Conservation (phyloP, 352 stramenopile species). For the Globisporangium barbulae region DNA sequence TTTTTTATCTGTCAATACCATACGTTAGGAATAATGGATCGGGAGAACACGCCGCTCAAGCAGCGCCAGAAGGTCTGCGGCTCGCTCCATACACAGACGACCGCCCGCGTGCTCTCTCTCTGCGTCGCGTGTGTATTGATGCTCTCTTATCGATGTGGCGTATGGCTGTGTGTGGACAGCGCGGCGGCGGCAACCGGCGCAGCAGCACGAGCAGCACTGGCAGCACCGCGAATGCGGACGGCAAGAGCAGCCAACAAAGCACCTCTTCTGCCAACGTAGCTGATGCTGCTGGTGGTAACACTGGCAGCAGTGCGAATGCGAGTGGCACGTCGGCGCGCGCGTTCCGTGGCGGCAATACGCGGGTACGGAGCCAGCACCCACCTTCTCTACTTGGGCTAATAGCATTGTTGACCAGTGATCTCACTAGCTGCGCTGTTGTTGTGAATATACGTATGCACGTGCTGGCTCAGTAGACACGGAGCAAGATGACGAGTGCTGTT, state of each 20-base stretch:
- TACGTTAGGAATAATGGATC: conserved; percentile 41
- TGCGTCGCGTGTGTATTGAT: not conserved
- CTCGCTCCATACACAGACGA: not conserved
- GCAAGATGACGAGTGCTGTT: conserved; percentile 20
- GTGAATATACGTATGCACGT: not conserved
- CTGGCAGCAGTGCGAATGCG: not conserved
- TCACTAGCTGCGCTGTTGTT: not conserved
- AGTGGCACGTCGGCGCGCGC: conserved; percentile 20
- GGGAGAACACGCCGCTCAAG: conserved; percentile 68
- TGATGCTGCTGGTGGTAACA: not conserved
- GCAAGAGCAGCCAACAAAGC: not conserved
- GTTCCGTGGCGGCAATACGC: conserved; percentile 24
- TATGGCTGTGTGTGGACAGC: not conserved
- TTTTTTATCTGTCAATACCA: not conserved
- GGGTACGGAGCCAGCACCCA: conserved; percentile 8
- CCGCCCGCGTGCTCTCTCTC: conserved; percentile 2
- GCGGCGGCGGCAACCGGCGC: conserved; percentile 28
- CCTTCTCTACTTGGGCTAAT: not conserved
- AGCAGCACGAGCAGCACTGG: conserved; percentile 18
- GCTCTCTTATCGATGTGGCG: not conserved
- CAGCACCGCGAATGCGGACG: not conserved
- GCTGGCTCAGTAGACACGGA: conserved; percentile 22
- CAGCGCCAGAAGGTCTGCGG: conserved; percentile 62
- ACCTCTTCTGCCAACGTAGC: not conserved
- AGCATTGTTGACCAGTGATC: not conserved